Evolutionary conservation across 2,329 filamentous ascomycete genomes (phyloP).

Genomic region (Akanthomyces lecanii): DNA sequence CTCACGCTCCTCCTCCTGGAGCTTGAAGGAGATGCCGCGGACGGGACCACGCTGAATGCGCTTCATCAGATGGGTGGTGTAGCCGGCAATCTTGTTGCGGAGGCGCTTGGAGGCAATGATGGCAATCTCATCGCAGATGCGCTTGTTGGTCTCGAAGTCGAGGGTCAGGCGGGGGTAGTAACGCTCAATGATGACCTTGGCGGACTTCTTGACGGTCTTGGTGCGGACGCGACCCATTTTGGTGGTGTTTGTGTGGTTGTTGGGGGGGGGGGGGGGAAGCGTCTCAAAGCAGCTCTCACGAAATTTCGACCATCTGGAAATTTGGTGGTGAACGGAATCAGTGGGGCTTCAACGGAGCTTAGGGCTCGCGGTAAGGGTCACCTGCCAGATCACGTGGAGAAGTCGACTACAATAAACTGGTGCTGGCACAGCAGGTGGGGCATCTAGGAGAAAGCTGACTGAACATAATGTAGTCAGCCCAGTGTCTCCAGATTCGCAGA

Average conservation of each 20-base stretch:
- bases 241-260: slow-evolving; percentile 45
- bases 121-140: slow-evolving; percentile 99
- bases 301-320: slow-evolving; percentile 21
- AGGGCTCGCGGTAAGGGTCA: slow-evolving; percentile 27
- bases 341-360: slow-evolving; percentile 25
- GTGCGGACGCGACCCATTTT: slow-evolving; percentile 69
- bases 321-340: slow-evolving; percentile 26
- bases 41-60: slow-evolving; percentile 99
- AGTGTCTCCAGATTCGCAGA: neutral
- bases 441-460: neutral
- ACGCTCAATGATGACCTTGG: slow-evolving; percentile 99
- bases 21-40: slow-evolving; percentile 99
- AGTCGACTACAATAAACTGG: neutral
- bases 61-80: slow-evolving; percentile 99
- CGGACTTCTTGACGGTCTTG: slow-evolving; percentile 70
- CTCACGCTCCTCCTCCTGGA: slow-evolving; percentile 99
- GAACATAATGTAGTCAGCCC: neutral
- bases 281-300: neutral
- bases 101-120: slow-evolving; percentile 99
- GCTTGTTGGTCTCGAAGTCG: slow-evolving; percentile 99
- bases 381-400: slow-evolving; percentile 25
- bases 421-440: neutral
- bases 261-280: slow-evolving; percentile 23
- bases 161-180: slow-evolving; percentile 98
- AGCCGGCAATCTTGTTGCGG: slow-evolving; percentile 99